Base-by-base conservation (phyloP, 2,329 filamentous ascomycete genomes). In the Trichophyton verrucosum region DNA sequence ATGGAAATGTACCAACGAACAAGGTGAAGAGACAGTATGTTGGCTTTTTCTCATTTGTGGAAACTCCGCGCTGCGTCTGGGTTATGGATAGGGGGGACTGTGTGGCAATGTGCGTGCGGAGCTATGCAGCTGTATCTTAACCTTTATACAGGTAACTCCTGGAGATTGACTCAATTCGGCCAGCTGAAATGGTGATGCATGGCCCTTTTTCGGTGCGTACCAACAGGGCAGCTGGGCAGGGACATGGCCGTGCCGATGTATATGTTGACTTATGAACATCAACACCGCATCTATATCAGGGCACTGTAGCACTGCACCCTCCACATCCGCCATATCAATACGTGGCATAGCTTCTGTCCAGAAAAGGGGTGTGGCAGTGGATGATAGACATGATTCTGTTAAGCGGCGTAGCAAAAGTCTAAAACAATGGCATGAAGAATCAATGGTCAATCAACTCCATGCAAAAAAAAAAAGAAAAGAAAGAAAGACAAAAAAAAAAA, bases 341-440 rank as follows among this genome's bases (percentile, higher is more conserved):
- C 49, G 49, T 55, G 49, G 49, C 49, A 55, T 55, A 36, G 11
- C 27, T 55, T 13, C n/a, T 11, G 24, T 36, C 49, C 49, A 33
- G 17, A 13, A 33, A 33, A 27, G 9, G 9, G 46, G 20, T 20
- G 20, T 20, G 20, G 8, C 15, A n/a, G 27, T 36, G 15, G 13
- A 6, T 15, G 13, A 44, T 44, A 6, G 24, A 27, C 24, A n/a
- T 4, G 22, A 51, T 17, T 7, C 27, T 9, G 30, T 51, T n/a
- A 55, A 55, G 49, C 49, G 49, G 49, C 49, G 49, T 55, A 55
- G 49, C 49, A 55, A 55, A 44, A 55, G 49, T 27, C 49, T 36
- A 55, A 17, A 55, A 55, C 49, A 55, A 36, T 24, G 49, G 22
- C 27, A 55, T 36, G 49, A 33, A 55, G 49, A 36, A 55, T 36